Base-by-base conservation (phyloP, 2,329 filamentous ascomycete genomes). In the Chrysosporium keratinophilum region DNA sequence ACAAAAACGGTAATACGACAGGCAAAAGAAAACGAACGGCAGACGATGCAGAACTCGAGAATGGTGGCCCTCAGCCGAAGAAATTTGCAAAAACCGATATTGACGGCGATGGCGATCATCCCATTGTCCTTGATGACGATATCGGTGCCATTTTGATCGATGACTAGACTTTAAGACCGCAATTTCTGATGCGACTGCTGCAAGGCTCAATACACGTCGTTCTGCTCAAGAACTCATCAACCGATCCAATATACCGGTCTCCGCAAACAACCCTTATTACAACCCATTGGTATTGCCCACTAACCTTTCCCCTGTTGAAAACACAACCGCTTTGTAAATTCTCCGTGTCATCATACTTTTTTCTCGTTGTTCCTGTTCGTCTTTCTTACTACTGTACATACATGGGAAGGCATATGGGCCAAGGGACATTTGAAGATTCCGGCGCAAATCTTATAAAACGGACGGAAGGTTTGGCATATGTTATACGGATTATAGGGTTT, bases 61-160 rank as follows among this genome's bases (percentile, higher is more conserved):
- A 67, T 41, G 61, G 61, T 40, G 60, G 71, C 63, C 40, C 78
- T 75, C 59, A 75, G 69, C 57, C 64, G 6, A 72, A 71, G 52
- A 67, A 67, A 28, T 54, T 70, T 33, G 67, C 67, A 5, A 66
- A 63, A 19, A 61, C 65, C 2, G 60, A 63, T 1, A 68, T 70
- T 23, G 73, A 76, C 40, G 73, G 73, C 71, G 40, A 73, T 43
- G 60, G 59, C 28, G 58, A 60, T n/a, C 56, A 66, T 33, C 64
- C 65, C 12, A 71, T 74, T 34, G 61, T 71, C 42, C 53, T 83
- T 11, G 78, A 79, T 47, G 78, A 74, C 50, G 63, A 67, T 2
- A 71, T 68, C n/a, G 83, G 82, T 19, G 78, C 81, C 17, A 87
- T 87, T 60, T 63, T 86, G 56, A 87, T 88, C 64, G 71, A 61